Evolutionary conservation across 1,139 yeast genomes (phyloP), one percentile per base, ranked within the genome.

Genomic region (Pichia cactophila): DNA sequence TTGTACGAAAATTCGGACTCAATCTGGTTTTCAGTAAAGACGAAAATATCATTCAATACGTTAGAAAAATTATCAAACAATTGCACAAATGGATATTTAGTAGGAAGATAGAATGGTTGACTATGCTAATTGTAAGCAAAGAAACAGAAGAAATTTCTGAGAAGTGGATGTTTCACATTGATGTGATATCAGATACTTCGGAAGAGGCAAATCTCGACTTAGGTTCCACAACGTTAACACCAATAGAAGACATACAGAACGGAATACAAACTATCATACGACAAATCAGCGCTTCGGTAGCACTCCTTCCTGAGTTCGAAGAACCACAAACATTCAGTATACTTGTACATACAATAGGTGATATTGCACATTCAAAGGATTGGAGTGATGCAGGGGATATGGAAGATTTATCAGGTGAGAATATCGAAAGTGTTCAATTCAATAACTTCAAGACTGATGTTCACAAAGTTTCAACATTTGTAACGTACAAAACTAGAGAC

Each of bases 201-300:
- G 33, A 41, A 20, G 28, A 17, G 6, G 37, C 23, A 17, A 6
- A 5, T 23, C 26, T 16, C 23, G 14, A 26, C 20, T 17, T 17
- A 17, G 20, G 20, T 17, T 26, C 33, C 26, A 16, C 14, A 16
- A 20, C 23, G 33, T 31, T n/a, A 7, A 50, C 44, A 42, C 29
- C 51, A 29, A 37, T 69, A 38, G 77, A 71, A 4, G 78, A 74
- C 40, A 78, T 84, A 8, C 90, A 85, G 58, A 72, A 70, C 50
- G 95, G 89, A 57, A 87, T 90, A 17, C 94, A 88, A 62, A 81
- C 92, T 0, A 82, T 90, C 26, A 81, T 90, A 44, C 77, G 96
- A 44, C 97, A 90, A 61, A 86, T 90, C 48, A 88, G 96, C 0
- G 88, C 96, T 0, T 84, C 94, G 47, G 87, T 86, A 1, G 81